These are phyloP conservation scores for Trametes hirsuta DNA, from an alignment of 1,284 basidiomycete species.

Conservation along the genomic window DNA sequence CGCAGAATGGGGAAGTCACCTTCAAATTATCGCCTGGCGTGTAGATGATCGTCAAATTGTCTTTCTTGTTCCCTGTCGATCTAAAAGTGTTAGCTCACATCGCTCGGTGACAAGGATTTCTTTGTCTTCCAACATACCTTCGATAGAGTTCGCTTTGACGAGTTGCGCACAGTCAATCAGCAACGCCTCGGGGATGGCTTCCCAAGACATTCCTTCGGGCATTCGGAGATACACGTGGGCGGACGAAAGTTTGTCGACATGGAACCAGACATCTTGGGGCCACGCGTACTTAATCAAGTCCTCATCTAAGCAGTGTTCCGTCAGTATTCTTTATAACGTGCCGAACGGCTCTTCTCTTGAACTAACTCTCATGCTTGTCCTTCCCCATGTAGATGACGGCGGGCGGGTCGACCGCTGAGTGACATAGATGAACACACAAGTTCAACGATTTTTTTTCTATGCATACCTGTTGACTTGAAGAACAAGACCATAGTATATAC, in stretches of 20 bases:
- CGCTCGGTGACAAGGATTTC: background rate
- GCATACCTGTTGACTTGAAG: constrained; percentile 22
- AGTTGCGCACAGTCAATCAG: constrained; percentile 90
- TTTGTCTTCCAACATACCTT: constrained; percentile 57
- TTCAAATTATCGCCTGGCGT: constrained; percentile 91
- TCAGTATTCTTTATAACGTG: constrained; percentile 1
- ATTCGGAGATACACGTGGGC: constrained; percentile 95
- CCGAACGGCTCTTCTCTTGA: constrained; percentile 15
- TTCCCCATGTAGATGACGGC: constrained; percentile 91
- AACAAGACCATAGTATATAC: constrained; percentile 22
- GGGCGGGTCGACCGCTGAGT: constrained; percentile 60
- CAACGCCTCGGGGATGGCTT: constrained; percentile 80
- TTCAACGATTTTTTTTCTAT: too few relatives aligned
- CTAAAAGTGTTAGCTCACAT: constrained; percentile 7
- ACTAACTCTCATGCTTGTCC: constrained; percentile 94
- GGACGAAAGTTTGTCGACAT: constrained; percentile 90
- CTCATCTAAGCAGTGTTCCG: constrained; percentile 64
- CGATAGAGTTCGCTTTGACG: constrained; percentile 97
- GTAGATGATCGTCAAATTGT: constrained; percentile 93
- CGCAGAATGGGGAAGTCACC: constrained; percentile 44
- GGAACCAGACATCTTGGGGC: constrained; percentile 82
- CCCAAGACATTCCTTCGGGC: constrained; percentile 82
- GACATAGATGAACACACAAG: background rate
- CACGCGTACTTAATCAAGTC: constrained; percentile 92
- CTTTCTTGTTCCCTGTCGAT: constrained; percentile 88